Conservation (phyloP, 2,329 filamentous ascomycete genomes). For the Raffaelea arxii region DNA sequence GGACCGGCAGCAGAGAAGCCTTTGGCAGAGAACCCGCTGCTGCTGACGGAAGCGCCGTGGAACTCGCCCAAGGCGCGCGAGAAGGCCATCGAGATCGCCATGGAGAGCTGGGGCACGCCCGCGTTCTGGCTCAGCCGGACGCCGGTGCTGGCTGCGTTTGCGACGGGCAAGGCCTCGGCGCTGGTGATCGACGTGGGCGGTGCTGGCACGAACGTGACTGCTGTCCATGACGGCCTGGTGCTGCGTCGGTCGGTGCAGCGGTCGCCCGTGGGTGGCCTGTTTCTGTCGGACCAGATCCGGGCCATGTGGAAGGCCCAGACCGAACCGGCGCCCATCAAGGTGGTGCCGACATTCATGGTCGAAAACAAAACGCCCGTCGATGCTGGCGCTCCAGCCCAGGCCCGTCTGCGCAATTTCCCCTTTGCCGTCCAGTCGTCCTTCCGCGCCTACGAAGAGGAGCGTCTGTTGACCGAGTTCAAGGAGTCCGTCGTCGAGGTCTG, state of each 20-base stretch:
- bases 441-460: slow-evolving; percentile 79
- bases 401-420: slow-evolving; percentile 60
- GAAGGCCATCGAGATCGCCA: slow-evolving; percentile 89
- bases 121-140: slow-evolving; percentile 90
- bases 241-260: slow-evolving; percentile 82
- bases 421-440: slow-evolving; percentile 58
- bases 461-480: slow-evolving; percentile 91
- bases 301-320: slow-evolving; percentile 55
- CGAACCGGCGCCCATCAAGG: slow-evolving; percentile 54
- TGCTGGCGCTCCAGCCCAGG: slow-evolving; percentile 69
- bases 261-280: slow-evolving; percentile 79
- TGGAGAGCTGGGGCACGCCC: slow-evolving; percentile 93
- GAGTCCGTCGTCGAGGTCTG: slow-evolving; percentile 94
- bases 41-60: slow-evolving; percentile 94
- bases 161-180: slow-evolving; percentile 84
- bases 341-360: slow-evolving; percentile 72
- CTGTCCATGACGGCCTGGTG: slow-evolving; percentile 89
- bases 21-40: slow-evolving; percentile 77
- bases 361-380: slow-evolving; percentile 83
- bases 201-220: slow-evolving; percentile 78
- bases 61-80: slow-evolving; percentile 81
- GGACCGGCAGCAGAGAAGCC: too few species aligned
- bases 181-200: slow-evolving; percentile 89
- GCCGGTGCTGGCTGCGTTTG: slow-evolving; percentile 83
- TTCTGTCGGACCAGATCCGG: slow-evolving; percentile 81